Percentiles rank a stretch among this genome's conserved stretches.
phyloP scores from a whole-genome alignment of 2,329 filamentous ascomycete genomes.

The Sporothrix humicola region DNA sequence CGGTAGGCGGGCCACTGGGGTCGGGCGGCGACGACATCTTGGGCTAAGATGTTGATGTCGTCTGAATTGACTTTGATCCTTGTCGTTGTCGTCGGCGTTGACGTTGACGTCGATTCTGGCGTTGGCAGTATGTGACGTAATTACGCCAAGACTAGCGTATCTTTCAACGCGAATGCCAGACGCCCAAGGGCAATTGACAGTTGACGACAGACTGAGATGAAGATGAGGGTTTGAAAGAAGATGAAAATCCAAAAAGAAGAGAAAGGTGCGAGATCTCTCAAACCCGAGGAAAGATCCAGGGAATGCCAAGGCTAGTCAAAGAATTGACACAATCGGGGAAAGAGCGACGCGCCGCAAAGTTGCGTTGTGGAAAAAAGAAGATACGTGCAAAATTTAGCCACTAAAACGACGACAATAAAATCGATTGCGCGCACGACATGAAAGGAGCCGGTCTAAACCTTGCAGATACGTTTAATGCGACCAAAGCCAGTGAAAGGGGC shows the following conservation, averaged over 20 bases:
- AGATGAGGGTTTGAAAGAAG: neutral
- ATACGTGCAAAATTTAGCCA: neutral
- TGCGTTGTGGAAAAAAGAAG: neutral
- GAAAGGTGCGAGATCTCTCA: neutral
- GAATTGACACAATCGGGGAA: neutral
- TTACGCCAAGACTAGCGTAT: constrained; percentile 28
- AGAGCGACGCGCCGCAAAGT: constrained; percentile 15
- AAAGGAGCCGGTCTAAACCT: too few relatives aligned
- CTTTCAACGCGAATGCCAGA: neutral
- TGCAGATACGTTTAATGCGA: neutral
- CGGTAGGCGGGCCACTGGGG: neutral
- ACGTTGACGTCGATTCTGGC: too few relatives aligned
- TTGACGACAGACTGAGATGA: neutral
- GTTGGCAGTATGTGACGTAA: constrained; percentile 9
- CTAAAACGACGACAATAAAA: neutral
- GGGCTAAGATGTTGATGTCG: neutral
- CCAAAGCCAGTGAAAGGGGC: neutral
- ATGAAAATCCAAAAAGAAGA: neutral
- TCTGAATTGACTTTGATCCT: neutral
- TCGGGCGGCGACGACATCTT: constrained; percentile 11
- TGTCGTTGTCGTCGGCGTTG: too few relatives aligned
- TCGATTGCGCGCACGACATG: neutral
- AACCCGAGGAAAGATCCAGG: neutral
- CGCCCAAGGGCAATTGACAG: neutral
- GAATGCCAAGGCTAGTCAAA: neutral